Evolutionary conservation across 2,329 filamentous ascomycete species (phyloP).

Genomic region (Epicoccum sorghinum): DNA sequence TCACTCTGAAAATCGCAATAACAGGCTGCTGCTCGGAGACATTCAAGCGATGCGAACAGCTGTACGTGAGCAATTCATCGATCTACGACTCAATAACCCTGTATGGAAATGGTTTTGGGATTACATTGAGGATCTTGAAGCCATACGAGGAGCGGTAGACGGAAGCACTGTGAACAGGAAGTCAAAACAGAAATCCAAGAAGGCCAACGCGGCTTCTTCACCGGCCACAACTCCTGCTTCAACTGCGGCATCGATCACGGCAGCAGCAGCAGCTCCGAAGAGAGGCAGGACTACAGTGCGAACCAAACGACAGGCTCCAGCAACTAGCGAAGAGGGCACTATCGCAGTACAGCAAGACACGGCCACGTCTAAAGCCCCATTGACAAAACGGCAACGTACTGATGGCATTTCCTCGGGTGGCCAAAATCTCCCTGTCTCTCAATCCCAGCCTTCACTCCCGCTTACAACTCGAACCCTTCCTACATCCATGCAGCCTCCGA

Average conservation of each 20-base stretch:
- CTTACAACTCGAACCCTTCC: background rate
- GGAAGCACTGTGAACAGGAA: slow-evolving; percentile 23
- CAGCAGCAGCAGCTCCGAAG: slow-evolving; percentile 9
- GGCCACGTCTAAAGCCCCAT: background rate
- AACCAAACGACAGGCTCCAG: slow-evolving; percentile 2
- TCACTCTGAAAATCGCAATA: slow-evolving; percentile 35
- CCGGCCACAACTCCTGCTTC: background rate
- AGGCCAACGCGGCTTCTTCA: background rate
- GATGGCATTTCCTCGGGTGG: background rate
- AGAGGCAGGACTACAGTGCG: slow-evolving; percentile 10
- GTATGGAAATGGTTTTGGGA: slow-evolving; percentile 43
- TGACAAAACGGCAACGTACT: slow-evolving; percentile 26
- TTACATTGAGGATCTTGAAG: slow-evolving; percentile 37
- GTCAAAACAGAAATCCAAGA: background rate
- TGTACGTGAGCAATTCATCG: slow-evolving; percentile 36
- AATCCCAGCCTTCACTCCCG: background rate
- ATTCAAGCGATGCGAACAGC: slow-evolving; percentile 33
- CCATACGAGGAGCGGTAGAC: slow-evolving; percentile 32
- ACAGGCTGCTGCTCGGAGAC: slow-evolving; percentile 37
- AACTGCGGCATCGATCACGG: slow-evolving; percentile 11
- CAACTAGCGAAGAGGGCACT: background rate
- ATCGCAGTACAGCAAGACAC: background rate
- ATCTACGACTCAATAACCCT: slow-evolving; percentile 34
- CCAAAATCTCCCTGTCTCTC: background rate
- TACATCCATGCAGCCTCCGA: too few relatives aligned